Evolutionary conservation across 305 asterid genomes (phyloP).

Genomic region (Caryopteris hybrid): DNA sequence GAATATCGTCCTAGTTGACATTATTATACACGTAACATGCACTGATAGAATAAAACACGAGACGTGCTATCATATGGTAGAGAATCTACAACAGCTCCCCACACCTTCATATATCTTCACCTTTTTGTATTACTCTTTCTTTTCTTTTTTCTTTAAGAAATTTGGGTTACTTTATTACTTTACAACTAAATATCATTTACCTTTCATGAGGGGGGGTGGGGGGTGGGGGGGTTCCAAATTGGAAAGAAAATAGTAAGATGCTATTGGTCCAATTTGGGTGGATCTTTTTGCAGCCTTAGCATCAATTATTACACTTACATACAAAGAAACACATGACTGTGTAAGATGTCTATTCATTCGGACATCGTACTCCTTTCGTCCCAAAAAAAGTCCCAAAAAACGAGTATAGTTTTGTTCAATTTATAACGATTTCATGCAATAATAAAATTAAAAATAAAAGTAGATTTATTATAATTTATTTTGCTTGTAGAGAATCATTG

Average conservation of each 20-base stretch:
- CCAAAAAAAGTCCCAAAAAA: too few species aligned
- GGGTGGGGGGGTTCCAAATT: too few species aligned
- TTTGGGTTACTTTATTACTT: not conserved
- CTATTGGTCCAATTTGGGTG: not conserved
- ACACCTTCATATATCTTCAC: not conserved
- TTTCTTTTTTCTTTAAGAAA: not conserved
- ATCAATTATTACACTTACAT: not conserved
- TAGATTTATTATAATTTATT: not conserved
- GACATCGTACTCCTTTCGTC: too few species aligned
- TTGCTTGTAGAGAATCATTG: not conserved
- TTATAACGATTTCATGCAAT: too few species aligned
- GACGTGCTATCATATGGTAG: not conserved
- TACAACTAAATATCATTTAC: not conserved
- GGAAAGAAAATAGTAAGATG: not conserved
- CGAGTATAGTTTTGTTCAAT: too few species aligned
- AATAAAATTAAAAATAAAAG: too few species aligned
- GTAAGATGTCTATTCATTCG: too few species aligned
- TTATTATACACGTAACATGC: not conserved
- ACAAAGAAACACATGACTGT: too few species aligned
- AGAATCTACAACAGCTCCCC: not conserved
- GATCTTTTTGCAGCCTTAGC: not conserved
- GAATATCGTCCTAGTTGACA: too few species aligned
- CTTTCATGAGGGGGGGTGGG: slow-evolving; percentile 14
- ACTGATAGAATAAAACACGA: not conserved
- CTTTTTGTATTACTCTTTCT: not conserved